Percentiles rank a stretch among this genome's conserved stretches.
These are phyloP conservation scores for Candida krabiensis DNA, from an alignment of 805 yeast species.

Conservation along the genomic window DNA sequence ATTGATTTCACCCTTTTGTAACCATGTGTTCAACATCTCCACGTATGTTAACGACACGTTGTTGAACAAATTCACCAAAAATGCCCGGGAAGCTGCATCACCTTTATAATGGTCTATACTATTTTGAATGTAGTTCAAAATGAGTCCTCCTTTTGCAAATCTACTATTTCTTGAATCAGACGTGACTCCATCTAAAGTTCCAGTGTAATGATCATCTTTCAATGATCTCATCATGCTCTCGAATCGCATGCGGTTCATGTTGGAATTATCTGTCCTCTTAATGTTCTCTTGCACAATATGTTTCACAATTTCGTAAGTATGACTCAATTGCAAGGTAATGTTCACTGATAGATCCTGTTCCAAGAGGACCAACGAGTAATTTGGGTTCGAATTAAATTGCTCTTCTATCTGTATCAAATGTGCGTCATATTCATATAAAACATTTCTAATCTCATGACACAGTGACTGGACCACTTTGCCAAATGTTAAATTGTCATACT, in stretches of 20 bases:
- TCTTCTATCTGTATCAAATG: slow-evolving; percentile 46
- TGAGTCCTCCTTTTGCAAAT: slow-evolving; percentile 76
- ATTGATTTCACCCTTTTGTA: slow-evolving; percentile 65
- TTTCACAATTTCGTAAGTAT: slow-evolving; percentile 57
- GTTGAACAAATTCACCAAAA: slow-evolving; percentile 53
- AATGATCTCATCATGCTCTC: slow-evolving; percentile 35
- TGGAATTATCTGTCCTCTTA: slow-evolving; percentile 36
- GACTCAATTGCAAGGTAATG: slow-evolving; percentile 42
- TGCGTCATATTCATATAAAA: slow-evolving; percentile 38
- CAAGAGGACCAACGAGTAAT: slow-evolving; percentile 59
- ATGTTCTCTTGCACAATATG: slow-evolving; percentile 50
- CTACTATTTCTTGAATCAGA: slow-evolving; percentile 53
- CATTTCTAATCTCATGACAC: slow-evolving; percentile 55
- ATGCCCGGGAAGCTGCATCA: slow-evolving; percentile 53
- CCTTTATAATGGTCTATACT: slow-evolving; percentile 63
- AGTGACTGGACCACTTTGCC: slow-evolving; percentile 78
- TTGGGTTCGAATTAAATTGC: slow-evolving; percentile 46
- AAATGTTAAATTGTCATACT: slow-evolving; percentile 51
- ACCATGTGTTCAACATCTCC: slow-evolving; percentile 75
- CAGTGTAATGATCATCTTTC: slow-evolving; percentile 43
- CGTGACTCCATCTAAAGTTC: slow-evolving; percentile 47
- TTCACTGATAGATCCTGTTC: slow-evolving; percentile 47
- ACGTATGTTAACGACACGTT: slow-evolving; percentile 64
- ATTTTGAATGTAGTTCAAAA: slow-evolving; percentile 60
- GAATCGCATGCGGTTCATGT: slow-evolving; percentile 27